Percentiles rank a stretch among this genome's conserved stretches.
These are phyloP conservation scores for Megacollybia marginata DNA, from an alignment of 768 basidiomycete genomes.

Conservation along the genomic window DNA sequence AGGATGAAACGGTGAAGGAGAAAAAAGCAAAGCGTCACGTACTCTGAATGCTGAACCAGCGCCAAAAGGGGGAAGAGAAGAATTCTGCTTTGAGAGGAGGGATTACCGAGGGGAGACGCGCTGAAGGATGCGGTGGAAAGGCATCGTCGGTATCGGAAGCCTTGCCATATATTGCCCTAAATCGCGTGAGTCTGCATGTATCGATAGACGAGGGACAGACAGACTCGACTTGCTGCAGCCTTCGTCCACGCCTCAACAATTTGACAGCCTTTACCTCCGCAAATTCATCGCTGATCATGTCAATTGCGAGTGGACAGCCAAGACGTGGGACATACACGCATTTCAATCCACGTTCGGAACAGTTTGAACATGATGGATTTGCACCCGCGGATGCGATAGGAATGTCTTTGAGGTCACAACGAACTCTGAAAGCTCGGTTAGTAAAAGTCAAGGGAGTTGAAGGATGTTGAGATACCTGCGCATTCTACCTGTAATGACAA, in stretches of 20 bases:
- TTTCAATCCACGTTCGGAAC: conserved; percentile 80
- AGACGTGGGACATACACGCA: conserved; percentile 67
- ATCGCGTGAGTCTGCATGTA: conserved; percentile 1
- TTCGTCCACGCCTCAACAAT: conserved; percentile 68
- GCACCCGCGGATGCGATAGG: conserved; percentile 40
- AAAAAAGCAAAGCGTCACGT: conserved; percentile 15
- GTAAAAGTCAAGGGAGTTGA: conserved; percentile 3
- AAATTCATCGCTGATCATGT: conserved; percentile 72
- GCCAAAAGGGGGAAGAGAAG: conserved; percentile 81
- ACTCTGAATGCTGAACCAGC: conserved; percentile 83
- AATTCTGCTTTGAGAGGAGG: conserved; percentile 73
- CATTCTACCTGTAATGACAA: conserved; percentile 40
- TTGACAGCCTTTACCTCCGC: conserved; percentile 89
- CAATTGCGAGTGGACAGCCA: conserved; percentile 2
- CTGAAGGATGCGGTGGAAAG: conserved; percentile 23
- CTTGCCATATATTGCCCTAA: conserved; percentile 76
- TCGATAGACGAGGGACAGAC: conserved; percentile 19
- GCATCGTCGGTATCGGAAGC: conserved; percentile 35
- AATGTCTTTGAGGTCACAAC: conserved; percentile 88
- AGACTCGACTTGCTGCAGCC: conserved; percentile 80
- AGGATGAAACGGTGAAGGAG: conserved; percentile 2
- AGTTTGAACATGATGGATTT: conserved; percentile 73
- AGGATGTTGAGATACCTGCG: conserved; percentile 44
- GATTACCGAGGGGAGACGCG: conserved; percentile 47
- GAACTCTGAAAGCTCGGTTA: conserved; percentile 50